Evolutionary conservation across 2,329 filamentous ascomycete species (phyloP).

Genomic region (Ambrosiella cleistominuta): DNA sequence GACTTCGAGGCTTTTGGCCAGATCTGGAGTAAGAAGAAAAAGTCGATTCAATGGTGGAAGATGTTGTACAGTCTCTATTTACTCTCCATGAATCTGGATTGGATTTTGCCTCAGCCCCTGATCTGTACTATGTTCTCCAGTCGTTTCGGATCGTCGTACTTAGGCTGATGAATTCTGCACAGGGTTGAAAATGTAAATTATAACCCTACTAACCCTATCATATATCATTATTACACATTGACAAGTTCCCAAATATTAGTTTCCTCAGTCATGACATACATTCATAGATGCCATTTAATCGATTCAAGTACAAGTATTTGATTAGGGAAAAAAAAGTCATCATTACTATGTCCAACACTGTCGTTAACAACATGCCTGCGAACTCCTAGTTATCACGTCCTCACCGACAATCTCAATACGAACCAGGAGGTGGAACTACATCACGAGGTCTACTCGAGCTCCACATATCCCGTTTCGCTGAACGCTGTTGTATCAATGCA

Average conservation of each 20-base stretch:
- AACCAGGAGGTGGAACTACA: not conserved
- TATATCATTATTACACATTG: not conserved
- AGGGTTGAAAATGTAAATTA: not conserved
- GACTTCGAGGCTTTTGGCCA: no score
- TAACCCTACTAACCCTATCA: not conserved
- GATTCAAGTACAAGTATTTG: no score
- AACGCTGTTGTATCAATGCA: constrained; percentile 25
- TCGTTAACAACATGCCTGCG: not conserved
- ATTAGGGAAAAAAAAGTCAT: not conserved
- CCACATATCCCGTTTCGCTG: constrained; percentile 6
- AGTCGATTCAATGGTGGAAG: not conserved
- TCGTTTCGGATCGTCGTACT: not conserved
- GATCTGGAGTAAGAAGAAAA: no score
- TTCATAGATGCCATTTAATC: no score
- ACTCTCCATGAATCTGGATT: no score
- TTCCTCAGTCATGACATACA: no score
- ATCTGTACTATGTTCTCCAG: no score
- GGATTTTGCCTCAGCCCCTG: no score
- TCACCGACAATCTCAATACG: not conserved
- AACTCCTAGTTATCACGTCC: not conserved
- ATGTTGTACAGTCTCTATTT: not conserved
- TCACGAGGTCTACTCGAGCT: constrained; percentile 13
- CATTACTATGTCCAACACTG: not conserved
- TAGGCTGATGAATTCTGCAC: not conserved
- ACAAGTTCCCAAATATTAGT: no score